Conservation (phyloP, 2,329 filamentous ascomycete genomes). For the Sporothrix brunneoviolacea region DNA sequence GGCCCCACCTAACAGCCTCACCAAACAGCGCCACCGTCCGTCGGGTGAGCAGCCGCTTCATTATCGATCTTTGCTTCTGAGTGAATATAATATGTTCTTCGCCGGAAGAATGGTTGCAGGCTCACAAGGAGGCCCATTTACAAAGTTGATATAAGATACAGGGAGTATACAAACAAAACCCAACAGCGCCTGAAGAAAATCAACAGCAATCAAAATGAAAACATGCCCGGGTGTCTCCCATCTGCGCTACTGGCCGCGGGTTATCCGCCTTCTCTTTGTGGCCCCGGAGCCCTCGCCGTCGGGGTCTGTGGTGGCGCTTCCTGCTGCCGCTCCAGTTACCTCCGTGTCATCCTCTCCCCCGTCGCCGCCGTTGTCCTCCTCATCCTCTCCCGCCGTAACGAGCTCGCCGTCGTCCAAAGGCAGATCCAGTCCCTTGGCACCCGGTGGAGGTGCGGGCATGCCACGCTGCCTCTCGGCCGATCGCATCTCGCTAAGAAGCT, state of each 20-base stretch:
- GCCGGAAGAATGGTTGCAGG: too few relatives aligned
- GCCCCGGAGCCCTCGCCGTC: constrained; percentile 15
- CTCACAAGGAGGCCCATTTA: too few relatives aligned
- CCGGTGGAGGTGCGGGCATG: constrained; percentile 28
- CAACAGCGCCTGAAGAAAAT: too few relatives aligned
- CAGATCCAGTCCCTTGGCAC: constrained; percentile 16
- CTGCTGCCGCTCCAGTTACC: neutral
- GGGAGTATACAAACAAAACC: too few relatives aligned
- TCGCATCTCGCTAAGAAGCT: constrained; percentile 67
- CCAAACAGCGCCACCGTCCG: too few relatives aligned
- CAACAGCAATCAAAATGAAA: too few relatives aligned
- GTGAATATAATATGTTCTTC: too few relatives aligned
- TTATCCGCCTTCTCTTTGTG: constrained; percentile 21
- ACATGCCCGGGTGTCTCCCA: too few relatives aligned
- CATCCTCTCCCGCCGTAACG: constrained; percentile 13
- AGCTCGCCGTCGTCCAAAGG: constrained; percentile 10
- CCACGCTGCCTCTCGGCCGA: constrained; percentile 58
- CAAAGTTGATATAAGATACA: too few relatives aligned
- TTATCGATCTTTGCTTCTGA: too few relatives aligned
- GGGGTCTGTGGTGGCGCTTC: constrained; percentile 3
- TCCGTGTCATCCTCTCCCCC: neutral
- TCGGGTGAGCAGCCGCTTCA: too few relatives aligned
- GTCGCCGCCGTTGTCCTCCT: constrained; percentile 10
- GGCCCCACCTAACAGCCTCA: too few relatives aligned
- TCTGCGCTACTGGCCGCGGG: constrained; percentile 18